phyloP scores from a whole-genome alignment of 441 rosid species.

The Biscutella laevigata region DNA sequence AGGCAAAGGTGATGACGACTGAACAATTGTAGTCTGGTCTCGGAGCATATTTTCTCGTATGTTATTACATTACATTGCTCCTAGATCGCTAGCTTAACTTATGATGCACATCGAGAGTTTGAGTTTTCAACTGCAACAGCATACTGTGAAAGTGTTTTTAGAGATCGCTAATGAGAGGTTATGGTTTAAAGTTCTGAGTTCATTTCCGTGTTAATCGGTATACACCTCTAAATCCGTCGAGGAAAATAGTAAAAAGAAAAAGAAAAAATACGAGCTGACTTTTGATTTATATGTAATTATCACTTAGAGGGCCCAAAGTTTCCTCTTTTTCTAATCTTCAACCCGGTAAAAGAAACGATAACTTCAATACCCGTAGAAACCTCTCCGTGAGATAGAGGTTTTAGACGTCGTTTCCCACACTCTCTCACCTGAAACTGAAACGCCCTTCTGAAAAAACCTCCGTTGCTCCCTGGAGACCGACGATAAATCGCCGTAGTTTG shows the following conservation, averaged over 20 bases:
- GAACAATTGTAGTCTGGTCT: conserved; percentile 23
- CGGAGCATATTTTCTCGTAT: neutral
- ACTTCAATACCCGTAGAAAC: neutral
- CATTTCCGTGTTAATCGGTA: neutral
- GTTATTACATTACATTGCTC: neutral
- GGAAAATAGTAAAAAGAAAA: no score
- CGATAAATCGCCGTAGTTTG: conserved; percentile 5
- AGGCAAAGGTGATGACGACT: conserved; percentile 57
- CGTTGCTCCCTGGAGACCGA: neutral
- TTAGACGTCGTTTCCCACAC: neutral
- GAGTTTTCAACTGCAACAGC: neutral
- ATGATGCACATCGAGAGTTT: neutral
- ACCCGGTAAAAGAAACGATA: no score
- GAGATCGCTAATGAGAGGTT: neutral
- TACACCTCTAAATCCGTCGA: no score
- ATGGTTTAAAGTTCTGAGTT: neutral
- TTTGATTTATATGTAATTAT: no score
- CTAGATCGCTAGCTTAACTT: neutral
- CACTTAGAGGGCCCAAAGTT: no score
- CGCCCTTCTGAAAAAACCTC: neutral
- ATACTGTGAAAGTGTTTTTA: neutral
- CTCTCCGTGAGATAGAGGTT: neutral
- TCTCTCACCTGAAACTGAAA: conserved; percentile 1
- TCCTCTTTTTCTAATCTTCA: no score
- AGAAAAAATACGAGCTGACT: no score